These are phyloP conservation scores for Saccharomycopsis schoenii DNA, from an alignment of 805 yeast genomes.

Conservation along the genomic window DNA sequence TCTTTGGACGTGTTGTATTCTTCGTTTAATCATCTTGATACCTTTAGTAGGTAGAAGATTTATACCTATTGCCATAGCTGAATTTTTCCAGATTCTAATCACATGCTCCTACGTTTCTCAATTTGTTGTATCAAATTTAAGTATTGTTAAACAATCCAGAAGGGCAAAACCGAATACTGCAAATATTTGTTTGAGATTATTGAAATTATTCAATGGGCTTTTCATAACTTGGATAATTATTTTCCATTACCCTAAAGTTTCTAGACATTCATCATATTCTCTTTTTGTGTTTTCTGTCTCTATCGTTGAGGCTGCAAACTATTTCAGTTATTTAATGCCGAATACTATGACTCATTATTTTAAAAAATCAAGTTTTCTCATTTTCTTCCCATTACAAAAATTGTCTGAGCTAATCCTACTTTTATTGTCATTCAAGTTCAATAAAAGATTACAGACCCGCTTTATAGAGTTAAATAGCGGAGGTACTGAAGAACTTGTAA, in stretches of 20 bases:
- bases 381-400: conserved; percentile 15
- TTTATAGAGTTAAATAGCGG: not conserved
- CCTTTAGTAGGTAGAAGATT: conserved; percentile 59
- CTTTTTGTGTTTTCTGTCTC: conserved; percentile 12
- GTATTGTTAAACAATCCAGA: not conserved
- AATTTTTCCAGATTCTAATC: conserved; percentile 33
- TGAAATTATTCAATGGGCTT: conserved; percentile 7
- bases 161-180: not conserved
- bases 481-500: not conserved
- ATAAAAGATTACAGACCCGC: not conserved
- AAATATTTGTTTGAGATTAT: not conserved
- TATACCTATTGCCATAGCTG: conserved; percentile 65
- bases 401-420: conserved; percentile 12
- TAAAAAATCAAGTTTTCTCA: conserved; percentile 4
- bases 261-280: conserved; percentile 13
- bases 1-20: conserved; percentile 39
- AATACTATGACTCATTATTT: not conserved
- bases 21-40: conserved; percentile 41
- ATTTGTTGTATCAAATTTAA: not conserved
- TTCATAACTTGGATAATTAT: conserved; percentile 13
- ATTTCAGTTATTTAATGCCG: conserved; percentile 8
- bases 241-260: conserved; percentile 15
- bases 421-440: conserved; percentile 14
- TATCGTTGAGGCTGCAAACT: conserved; percentile 5
- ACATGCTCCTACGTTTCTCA: conserved; percentile 8